Percentiles rank a stretch among this genome's conserved stretches.
phyloP scores from a whole-genome alignment of 192 early-diverging fungal genomes.

The Gigaspora rosea region DNA sequence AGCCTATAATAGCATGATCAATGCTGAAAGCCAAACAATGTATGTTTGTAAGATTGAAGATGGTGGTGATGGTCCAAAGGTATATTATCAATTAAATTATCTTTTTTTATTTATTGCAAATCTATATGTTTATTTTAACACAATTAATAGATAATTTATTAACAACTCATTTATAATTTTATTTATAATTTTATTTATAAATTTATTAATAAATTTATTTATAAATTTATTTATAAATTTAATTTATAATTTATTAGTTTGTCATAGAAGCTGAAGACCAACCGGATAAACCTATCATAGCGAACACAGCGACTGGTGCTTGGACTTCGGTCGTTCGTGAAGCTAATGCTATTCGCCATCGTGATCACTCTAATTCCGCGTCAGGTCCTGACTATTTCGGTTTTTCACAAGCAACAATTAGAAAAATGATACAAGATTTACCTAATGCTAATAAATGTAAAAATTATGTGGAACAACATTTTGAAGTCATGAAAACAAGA shows the following conservation, averaged over 20 bases:
- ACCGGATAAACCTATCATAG: slow-evolving; percentile 67
- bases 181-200: no score
- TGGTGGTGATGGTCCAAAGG: slow-evolving; percentile 69
- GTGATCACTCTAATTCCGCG: slow-evolving; percentile 79
- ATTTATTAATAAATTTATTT: no score
- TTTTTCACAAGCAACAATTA: slow-evolving; percentile 82
- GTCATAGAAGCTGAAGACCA: slow-evolving; percentile 82
- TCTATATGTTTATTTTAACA: no score
- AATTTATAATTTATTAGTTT: slow-evolving; percentile 69
- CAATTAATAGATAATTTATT: no score
- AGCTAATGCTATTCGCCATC: slow-evolving; percentile 76
- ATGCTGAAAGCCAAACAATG: slow-evolving; percentile 49
- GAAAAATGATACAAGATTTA: slow-evolving; percentile 85
- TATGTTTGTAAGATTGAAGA: slow-evolving; percentile 82
- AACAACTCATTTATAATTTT: not conserved
- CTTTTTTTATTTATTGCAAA: no score
- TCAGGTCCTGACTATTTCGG: slow-evolving; percentile 93
- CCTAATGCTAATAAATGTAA: slow-evolving; percentile 72
- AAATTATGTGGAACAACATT: slow-evolving; percentile 70
- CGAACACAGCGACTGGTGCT: slow-evolving; percentile 84
- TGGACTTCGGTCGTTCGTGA: slow-evolving; percentile 81
- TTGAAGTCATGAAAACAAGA: slow-evolving; percentile 49
- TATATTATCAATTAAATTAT: slow-evolving; percentile 8
- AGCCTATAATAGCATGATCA: slow-evolving; percentile 59
- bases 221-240: no score